Evolutionary conservation across 495 filamentous ascomycete species (phyloP).

Genomic region (Chaetomidium leptoderma): DNA sequence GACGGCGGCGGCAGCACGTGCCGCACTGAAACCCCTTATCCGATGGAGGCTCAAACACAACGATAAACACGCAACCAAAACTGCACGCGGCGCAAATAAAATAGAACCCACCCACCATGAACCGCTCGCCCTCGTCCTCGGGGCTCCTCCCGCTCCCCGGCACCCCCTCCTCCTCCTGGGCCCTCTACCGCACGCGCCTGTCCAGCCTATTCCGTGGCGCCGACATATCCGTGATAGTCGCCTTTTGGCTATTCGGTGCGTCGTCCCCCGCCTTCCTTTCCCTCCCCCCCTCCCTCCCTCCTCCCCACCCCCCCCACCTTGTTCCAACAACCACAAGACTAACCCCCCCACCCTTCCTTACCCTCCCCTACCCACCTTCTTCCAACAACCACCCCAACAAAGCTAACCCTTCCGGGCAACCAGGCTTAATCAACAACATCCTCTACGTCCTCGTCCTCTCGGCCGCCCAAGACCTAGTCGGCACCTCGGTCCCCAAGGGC

Average conservation of each 20-base stretch:
- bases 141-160: conserved; percentile 53
- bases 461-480: conserved; percentile 93
- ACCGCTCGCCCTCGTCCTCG: conserved; percentile 12
- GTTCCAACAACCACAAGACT: neutral
- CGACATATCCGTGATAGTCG: conserved; percentile 66
- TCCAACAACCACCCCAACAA: neutral
- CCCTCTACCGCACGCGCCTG: conserved; percentile 62
- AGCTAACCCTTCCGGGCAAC: neutral
- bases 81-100: neutral
- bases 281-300: neutral
- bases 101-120: conserved; percentile 4
- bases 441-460: conserved; percentile 96
- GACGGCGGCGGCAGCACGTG: neutral
- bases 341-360: neutral
- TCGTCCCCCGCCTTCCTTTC: conserved; percentile 4
- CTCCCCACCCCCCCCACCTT: neutral
- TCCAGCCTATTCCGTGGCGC: conserved; percentile 58
- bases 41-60: neutral
- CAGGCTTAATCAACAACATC: conserved; percentile 95
- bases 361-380: neutral
- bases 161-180: conserved; percentile 69
- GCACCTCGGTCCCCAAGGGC: conserved; percentile 74
- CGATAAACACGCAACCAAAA: neutral
- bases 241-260: conserved; percentile 92
- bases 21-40: neutral